A percentile compares a stretch with the other conserved stretches of the same genome.
Conservation (phyloP, 192 early-diverging fungal genomes). For the Gamsiella multidivaricata region DNA sequence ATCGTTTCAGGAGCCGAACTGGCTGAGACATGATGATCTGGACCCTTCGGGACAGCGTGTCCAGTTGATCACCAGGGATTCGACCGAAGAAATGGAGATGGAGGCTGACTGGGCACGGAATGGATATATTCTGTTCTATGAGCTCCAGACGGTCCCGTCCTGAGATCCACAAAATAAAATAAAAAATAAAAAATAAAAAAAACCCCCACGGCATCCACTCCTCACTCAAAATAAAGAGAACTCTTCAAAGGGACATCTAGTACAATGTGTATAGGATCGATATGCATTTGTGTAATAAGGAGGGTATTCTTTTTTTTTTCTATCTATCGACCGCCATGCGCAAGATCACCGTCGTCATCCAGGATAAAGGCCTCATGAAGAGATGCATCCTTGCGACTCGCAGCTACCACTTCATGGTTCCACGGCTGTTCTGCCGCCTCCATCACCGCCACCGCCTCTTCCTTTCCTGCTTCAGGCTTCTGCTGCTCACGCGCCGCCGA, state of each 20-base stretch:
- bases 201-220: too few species aligned
- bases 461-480: neutral
- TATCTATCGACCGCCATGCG: neutral
- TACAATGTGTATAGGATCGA: too few species aligned
- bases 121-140: constrained; percentile 76
- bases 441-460: neutral
- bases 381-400: neutral
- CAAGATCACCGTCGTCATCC: constrained; percentile 25
- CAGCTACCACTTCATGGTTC: neutral
- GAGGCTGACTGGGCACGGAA: constrained; percentile 55
- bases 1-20: constrained; percentile 52
- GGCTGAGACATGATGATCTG: constrained; percentile 71
- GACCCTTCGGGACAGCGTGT: constrained; percentile 62
- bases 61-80: constrained; percentile 32
- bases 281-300: too few species aligned
- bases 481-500: neutral
- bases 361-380: constrained; percentile 22
- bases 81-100: constrained; percentile 44
- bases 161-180: neutral
- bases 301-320: too few species aligned
- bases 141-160: constrained; percentile 57
- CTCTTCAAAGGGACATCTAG: too few species aligned
- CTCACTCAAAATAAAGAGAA: too few species aligned
- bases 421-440: constrained; percentile 9
- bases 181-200: constrained; percentile 1